Base-by-base conservation (phyloP, 768 basidiomycete genomes). In the Mycena leptocephala region DNA sequence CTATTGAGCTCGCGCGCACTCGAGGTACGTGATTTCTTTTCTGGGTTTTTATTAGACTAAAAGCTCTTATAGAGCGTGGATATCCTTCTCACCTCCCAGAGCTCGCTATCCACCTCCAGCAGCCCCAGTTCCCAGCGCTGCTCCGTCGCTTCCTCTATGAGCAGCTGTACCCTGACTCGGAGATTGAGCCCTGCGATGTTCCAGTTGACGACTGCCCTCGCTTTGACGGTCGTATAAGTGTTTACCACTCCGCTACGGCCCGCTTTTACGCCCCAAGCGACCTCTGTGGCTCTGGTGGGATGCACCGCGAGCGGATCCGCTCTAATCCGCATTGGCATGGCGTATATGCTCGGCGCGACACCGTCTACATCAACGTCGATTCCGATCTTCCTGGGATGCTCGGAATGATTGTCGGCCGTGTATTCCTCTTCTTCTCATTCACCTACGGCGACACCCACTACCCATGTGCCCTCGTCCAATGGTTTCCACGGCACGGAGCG, bases 201-300 rank as follows among this genome's bases (percentile, higher is more conserved):
- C 28, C 35, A 11, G 26, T 76, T 18, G n/a, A 41, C 7, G 58
- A 72, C 7, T 65, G 72, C 61, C 72, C 76, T 0, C 59, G 46
- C 2, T 77, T 78, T 30, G 26, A 65, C 2, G 66, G 72, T 28
- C 61, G 56, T 3, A 56, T 78, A 0, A 70, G 41, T 63, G 55
- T 77, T 1, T 79, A 74, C 62, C 73, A 72, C 28, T 80, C 79
- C 26, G 79, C 79, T 10, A 65, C 69, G 1, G 78, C 76, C 10
- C 76, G 73, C 0, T 83, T 80, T 77, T 81, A 80, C 68, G 82
- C 84, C 2, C 83, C 84, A 0, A 84, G 83, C 64, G 79, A 85
- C 28, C 28, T 79, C n/a, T 79, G 71, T n/a, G 81, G 84, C 2
- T 53, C 76, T 10, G 77, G 79, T 16, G 82, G 83, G 0, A 85